Evolutionary conservation across 1,139 yeast genomes (phyloP), one percentile per base, ranked within the genome.

Genomic region (Neolecta irregularis): DNA sequence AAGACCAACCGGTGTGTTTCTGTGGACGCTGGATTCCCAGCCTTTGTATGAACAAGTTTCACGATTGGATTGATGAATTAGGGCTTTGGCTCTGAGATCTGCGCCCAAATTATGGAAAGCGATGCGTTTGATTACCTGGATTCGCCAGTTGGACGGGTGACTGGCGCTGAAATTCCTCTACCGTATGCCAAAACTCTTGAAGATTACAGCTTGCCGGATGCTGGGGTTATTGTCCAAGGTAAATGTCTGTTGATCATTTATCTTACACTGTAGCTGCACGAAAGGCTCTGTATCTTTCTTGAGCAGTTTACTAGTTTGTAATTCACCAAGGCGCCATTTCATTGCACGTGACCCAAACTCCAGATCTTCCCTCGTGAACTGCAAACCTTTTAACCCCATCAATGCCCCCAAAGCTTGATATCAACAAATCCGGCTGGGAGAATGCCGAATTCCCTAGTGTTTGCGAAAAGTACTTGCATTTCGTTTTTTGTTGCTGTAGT

Each of bases 131-230:
- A 91, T 64, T 80, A 83, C 71, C 73, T 91, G 60, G 99, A 91
- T 61, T 16, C 20, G 45, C 99, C 99, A 49, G 88, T 88, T 48
- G 93, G 78, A 65, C 81, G 98, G 69, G 91, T 85, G 53, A 91
- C 98, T 42, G 98, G 98, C 60, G 92, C 96, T 56, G 99, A 91
- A 65, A 95, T 85, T 25, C 98, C 99, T 58, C 91, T 98, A 50
- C 99, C 99, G 47, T 91, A 91, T 58, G 94, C 95, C 50, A 72
- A 74, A 61, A 91, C 78, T 64, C 72, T 91, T 57, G 99, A 91
- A 70, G 92, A 79, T 64, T 80, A 88, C 58, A 95, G 98, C 40
- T 88, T 91, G 93, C 98, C 98, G 58, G 93, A 85, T 58, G 70
- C 79, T 42, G 92, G 81, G 55, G 72, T 83, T 48, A 78, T 91